Percentiles rank a stretch among this genome's conserved stretches.
Conservation (phyloP, 352 stramenopile species). For the Globisporangium spinosum region DNA sequence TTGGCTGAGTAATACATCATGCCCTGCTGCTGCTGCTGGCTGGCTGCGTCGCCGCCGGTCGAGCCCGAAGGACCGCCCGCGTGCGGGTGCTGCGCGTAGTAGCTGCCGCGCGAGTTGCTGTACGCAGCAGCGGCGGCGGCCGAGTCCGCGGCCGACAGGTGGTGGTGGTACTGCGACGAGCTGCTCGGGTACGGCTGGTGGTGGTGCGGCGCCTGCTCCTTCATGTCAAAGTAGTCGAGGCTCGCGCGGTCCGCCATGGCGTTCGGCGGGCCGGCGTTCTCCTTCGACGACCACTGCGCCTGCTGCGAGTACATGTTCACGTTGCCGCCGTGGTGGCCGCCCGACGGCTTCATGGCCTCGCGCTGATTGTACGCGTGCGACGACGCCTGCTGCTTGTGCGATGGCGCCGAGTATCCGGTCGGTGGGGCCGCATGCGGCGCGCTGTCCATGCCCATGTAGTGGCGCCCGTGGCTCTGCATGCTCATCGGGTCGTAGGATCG, state of each 20-base stretch:
- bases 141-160: constrained; percentile 62
- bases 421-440: background rate
- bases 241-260: constrained; percentile 26
- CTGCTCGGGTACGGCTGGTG: constrained; percentile 43
- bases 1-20: constrained; percentile 79
- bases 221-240: constrained; percentile 75
- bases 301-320: constrained; percentile 49
- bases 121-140: constrained; percentile 50
- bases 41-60: constrained; percentile 24
- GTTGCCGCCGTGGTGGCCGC: constrained; percentile 12
- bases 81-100: constrained; percentile 56
- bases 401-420: constrained; percentile 28
- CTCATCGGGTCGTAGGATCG: constrained; percentile 72
- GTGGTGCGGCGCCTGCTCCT: constrained; percentile 41
- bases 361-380: constrained; percentile 16
- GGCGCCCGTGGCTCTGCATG: constrained; percentile 38
- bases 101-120: constrained; percentile 37
- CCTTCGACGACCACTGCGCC: constrained; percentile 54
- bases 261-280: constrained; percentile 23
- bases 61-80: constrained; percentile 10
- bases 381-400: constrained; percentile 30
- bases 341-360: constrained; percentile 37
- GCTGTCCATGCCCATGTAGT: constrained; percentile 58
- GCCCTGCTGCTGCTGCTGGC: constrained; percentile 22
- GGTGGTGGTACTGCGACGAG: constrained; percentile 59